Evolutionary conservation across 169 alveolate species (phyloP).

Genomic region (Cystoisospora suis): DNA sequence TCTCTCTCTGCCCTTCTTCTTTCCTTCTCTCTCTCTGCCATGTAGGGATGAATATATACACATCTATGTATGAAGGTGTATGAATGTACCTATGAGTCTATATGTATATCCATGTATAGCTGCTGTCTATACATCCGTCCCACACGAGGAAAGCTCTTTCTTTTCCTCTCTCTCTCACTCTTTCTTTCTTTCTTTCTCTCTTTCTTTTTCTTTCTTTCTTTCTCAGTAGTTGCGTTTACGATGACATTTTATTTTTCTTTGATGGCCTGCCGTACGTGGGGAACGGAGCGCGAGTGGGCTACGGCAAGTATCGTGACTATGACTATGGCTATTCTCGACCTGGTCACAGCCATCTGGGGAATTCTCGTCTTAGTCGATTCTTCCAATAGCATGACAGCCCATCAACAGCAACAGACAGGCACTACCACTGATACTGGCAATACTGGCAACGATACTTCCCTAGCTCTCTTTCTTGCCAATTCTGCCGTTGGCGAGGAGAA

Average conservation of each 20-base stretch:
- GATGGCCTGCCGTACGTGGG: constrained; percentile 59
- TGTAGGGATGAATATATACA: too few relatives aligned
- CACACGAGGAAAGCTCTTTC: neutral
- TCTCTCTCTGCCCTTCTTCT: too few relatives aligned
- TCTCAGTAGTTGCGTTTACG: constrained; percentile 57
- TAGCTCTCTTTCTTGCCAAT: too few relatives aligned
- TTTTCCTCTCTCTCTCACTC: neutral
- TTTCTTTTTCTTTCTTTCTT: neutral
- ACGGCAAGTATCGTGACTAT: constrained; percentile 54
- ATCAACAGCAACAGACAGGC: neutral
- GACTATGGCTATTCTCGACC: constrained; percentile 56
- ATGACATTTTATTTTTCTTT: constrained; percentile 46
- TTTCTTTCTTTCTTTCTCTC: neutral
- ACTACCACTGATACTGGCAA: neutral
- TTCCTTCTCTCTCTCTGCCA: too few relatives aligned
- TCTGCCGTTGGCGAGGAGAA: neutral
- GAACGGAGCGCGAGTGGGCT: constrained; percentile 66
- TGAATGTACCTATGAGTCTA: neutral
- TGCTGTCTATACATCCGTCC: neutral
- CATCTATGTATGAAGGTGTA: neutral
- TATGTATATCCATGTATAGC: neutral
- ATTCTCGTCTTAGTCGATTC: constrained; percentile 36
- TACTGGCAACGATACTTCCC: too few relatives aligned
- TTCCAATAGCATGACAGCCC: neutral
- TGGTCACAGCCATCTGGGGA: constrained; percentile 62